phyloP scores from a whole-genome alignment of 2,329 filamentous ascomycete genomes.

The Fusarium pseudograminearum region DNA sequence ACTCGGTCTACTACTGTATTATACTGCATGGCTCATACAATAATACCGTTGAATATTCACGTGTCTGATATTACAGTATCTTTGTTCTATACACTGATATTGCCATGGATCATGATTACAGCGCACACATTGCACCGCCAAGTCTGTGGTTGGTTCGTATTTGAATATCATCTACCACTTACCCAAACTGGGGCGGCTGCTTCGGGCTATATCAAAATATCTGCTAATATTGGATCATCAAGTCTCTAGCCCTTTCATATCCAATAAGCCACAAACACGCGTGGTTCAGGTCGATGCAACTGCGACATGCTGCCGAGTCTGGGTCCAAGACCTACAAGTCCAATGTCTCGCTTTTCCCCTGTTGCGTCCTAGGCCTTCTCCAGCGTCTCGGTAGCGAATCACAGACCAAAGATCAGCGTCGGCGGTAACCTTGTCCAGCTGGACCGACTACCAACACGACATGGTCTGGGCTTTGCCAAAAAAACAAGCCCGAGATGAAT shows the following conservation, averaged over 20 bases:
- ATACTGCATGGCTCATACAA: conserved; percentile 16
- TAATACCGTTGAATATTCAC: background rate
- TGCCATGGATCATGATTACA: background rate
- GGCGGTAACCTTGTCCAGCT: conserved; percentile 50
- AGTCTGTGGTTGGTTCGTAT: conserved; percentile 2
- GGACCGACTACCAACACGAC: conserved; percentile 22
- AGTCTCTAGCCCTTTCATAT: background rate
- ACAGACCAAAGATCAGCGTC: conserved; percentile 36
- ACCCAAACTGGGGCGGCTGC: background rate
- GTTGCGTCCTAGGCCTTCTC: conserved; percentile 39
- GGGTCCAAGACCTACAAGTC: conserved; percentile 10
- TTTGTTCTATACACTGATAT: background rate
- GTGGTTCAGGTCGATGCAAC: conserved; percentile 27
- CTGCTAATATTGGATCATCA: conserved; percentile 9
- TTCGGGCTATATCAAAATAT: background rate
- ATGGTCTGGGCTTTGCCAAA: conserved; percentile 21
- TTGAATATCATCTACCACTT: conserved; percentile 1
- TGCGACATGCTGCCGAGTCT: conserved; percentile 21
- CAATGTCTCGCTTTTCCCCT: conserved; percentile 41
- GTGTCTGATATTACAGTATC: background rate
- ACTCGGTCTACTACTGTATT: conserved; percentile 4
- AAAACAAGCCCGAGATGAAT: background rate
- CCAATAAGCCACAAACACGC: conserved; percentile 25
- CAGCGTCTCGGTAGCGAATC: conserved; percentile 52
- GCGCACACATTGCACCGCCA: background rate